A percentile compares a stretch with the other conserved stretches of the same genome.
Evolutionary conservation across 2,329 filamentous ascomycete genomes (phyloP).

Genomic region (Pestalotiopsis sp.): DNA sequence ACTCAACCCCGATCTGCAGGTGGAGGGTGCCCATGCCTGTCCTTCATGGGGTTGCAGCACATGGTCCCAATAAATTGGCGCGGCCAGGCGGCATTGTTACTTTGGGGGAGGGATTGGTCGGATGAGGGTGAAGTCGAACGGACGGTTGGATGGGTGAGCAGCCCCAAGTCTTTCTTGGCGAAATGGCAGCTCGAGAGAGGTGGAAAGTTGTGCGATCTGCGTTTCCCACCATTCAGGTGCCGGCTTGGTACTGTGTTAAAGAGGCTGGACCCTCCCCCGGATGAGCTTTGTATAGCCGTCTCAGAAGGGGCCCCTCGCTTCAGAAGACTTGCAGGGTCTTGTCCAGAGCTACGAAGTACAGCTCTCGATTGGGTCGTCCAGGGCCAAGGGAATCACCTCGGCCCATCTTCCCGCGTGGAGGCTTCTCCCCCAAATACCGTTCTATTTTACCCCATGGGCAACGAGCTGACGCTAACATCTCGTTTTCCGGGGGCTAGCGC

Average conservation of each 20-base stretch:
- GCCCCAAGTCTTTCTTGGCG: constrained; percentile 14
- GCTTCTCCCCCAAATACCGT: not conserved
- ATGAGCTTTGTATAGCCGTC: not conserved
- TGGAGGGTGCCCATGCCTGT: constrained; percentile 3
- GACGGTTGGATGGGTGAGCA: not conserved
- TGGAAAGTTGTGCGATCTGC: constrained; percentile 8
- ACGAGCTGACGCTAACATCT: not conserved
- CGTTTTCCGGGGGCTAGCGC: not conserved
- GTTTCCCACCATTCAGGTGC: constrained; percentile 10
- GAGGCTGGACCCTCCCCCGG: not conserved
- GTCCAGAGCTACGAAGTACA: too few species aligned
- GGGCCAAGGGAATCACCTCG: not conserved
- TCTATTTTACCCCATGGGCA: constrained; percentile 1
- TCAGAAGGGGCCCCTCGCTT: not conserved
- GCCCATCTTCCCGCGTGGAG: constrained; percentile 8
- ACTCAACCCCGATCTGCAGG: not conserved
- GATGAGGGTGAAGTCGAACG: not conserved
- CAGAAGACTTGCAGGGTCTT: not conserved
- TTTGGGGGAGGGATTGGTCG: not conserved
- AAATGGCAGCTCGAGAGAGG: constrained; percentile 19
- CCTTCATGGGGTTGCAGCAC: constrained; percentile 4
- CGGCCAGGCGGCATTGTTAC: constrained; percentile 5
- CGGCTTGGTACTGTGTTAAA: not conserved
- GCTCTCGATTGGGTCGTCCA: not conserved
- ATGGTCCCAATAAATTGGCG: constrained; percentile 12